Evolutionary conservation across 345 rosid genomes (phyloP), one percentile per base, ranked within the genome.

Genomic region (Excoecaria agallocha): DNA sequence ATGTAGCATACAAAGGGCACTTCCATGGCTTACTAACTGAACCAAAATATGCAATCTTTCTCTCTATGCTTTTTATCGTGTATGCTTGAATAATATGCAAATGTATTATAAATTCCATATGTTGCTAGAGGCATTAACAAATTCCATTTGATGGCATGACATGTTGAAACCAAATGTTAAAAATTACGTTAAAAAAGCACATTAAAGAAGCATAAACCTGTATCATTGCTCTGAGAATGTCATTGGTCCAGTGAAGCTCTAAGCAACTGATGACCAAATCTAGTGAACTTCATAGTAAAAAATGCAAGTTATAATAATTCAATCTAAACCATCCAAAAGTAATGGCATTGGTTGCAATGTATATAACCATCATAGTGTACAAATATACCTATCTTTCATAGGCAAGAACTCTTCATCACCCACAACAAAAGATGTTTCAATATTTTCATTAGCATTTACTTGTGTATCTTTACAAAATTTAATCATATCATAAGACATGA

Each of bases 221-320:
- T 71, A 93, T 95, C 99, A 95, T 91, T 71, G 99, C 87, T 70
- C 99, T 98, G 15, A 94, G 99, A 77, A 95, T 96, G 86, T 95
- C 99, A 82, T 95, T 95, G 67, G 98, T 93, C 98, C 99, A 95
- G 51, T 95, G 99, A 67, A 95, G 96, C 68, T 98, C 99, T 84
- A 95, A 80, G 73, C 94, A 90, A 80, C 96, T 93, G 72, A 95
- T 83, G 69, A 90, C 88, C 86, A 93, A 80, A 86, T 95, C 99
- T 78, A 95, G 81, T 20, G 99, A 95, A 84, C 99, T 95, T 88
- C 73, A 60, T 46, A 77, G 56, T 15, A 39, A 2, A 30, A 78
- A 62, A 82, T 16, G 67, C 74, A 81, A 56, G 60, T 17, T 12
- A 48, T 80, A 63, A 73, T 45, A 67, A 50, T 73, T 12, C 57